phyloP scores from a whole-genome alignment of 371 early-diverging fungal species.

The Parasitella parasitica region DNA sequence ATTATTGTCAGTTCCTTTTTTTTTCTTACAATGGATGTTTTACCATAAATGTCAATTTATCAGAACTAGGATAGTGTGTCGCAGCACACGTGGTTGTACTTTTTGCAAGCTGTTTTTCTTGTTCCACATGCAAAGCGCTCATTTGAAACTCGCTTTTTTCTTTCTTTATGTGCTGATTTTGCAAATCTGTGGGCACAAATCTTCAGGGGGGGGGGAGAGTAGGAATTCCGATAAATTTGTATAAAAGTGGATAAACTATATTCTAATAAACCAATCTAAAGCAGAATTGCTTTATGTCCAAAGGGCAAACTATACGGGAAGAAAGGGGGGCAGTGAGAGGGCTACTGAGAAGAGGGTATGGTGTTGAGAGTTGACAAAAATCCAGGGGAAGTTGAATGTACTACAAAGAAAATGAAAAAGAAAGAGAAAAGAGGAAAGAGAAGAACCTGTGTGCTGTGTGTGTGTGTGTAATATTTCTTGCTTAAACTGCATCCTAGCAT shows the following conservation, averaged over 20 bases:
- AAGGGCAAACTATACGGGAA: background rate
- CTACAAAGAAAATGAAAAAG: too few relatives aligned
- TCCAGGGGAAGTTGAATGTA: too few relatives aligned
- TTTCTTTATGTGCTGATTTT: too few relatives aligned
- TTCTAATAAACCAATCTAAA: background rate
- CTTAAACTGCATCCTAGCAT: too few relatives aligned
- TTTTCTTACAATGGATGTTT: background rate
- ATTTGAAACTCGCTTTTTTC: background rate
- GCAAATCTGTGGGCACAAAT: background rate
- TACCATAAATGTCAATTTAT: constrained; percentile 4
- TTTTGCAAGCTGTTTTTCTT: background rate
- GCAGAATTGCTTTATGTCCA: background rate
- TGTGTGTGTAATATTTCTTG: too few relatives aligned
- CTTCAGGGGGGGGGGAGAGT: background rate
- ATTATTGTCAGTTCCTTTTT: background rate
- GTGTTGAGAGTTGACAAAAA: too few relatives aligned
- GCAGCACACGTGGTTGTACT: constrained; percentile 1
- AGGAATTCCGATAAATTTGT: background rate
- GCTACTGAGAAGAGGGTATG: too few relatives aligned
- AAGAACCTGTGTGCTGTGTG: too few relatives aligned
- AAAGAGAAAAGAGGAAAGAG: too few relatives aligned
- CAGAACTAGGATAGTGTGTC: background rate
- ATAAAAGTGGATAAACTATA: background rate
- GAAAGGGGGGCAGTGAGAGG: background rate
- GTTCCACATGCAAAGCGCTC: background rate